Evolutionary conservation across 2,329 filamentous ascomycete genomes (phyloP).

Genomic region (Monosporascus sp.): DNA sequence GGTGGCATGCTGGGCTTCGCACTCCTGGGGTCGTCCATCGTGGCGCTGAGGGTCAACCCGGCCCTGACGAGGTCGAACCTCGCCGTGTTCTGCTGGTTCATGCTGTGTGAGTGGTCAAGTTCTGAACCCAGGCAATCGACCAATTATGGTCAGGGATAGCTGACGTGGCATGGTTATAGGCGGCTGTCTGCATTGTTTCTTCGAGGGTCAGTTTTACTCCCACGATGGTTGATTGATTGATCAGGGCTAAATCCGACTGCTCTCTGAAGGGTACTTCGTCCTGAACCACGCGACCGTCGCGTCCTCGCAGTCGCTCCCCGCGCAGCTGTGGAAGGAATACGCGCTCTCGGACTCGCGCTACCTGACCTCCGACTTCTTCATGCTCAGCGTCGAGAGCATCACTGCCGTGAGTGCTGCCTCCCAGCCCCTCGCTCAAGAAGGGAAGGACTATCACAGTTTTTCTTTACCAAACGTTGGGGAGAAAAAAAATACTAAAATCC

Average conservation of each 20-base stretch:
- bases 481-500: not conserved
- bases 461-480: not conserved
- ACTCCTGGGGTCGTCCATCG: slow-evolving; percentile 26
- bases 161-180: slow-evolving; percentile 31
- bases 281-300: slow-evolving; percentile 62
- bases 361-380: slow-evolving; percentile 73
- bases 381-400: slow-evolving; percentile 80
- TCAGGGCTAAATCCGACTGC: not conserved
- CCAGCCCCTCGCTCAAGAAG: no score
- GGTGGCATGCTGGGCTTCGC: slow-evolving; percentile 31
- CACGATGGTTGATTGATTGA: no score
- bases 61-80: slow-evolving; percentile 33
- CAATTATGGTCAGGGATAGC: not conserved
- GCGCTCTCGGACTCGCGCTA: slow-evolving; percentile 82
- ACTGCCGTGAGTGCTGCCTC: slow-evolving; percentile 57
- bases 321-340: slow-evolving; percentile 92
- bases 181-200: slow-evolving; percentile 69
- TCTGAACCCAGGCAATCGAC: not conserved
- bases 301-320: slow-evolving; percentile 65
- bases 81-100: slow-evolving; percentile 47
- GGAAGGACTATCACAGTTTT: no score
- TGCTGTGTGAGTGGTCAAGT: slow-evolving; percentile 40
- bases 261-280: slow-evolving; percentile 63
- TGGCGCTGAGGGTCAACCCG: slow-evolving; percentile 26
- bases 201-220: slow-evolving; percentile 56